Evolutionary conservation across 352 stramenopile species (phyloP), one percentile per base, ranked within the genome.

Genomic region (Pilasporangium apinafurcum): DNA sequence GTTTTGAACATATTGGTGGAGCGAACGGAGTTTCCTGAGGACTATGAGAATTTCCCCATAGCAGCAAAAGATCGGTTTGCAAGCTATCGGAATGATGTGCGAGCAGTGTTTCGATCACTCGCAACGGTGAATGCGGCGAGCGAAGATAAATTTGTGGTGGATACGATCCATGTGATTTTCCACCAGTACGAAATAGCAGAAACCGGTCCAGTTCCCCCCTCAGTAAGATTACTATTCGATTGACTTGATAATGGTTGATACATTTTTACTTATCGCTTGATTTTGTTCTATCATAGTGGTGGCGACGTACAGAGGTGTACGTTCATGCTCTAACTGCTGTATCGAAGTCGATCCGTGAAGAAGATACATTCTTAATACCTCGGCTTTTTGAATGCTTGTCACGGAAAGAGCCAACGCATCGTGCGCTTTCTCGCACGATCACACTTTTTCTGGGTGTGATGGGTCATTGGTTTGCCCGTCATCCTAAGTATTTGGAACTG

Each of bases 111-210:
- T 30, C 79, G 79, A 17, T 75, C 79, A 21, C 59, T 89, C 26
- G 79, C 76, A n/a, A 87, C 79, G 1, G 79, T 87, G 13, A 86
- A 57, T 37, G 44, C 58, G 8, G 58, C 54, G 5, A 91, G 68
- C 37, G 79, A 91, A 54, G 79, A 91, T 44, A 71, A 65, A n/a
- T 91, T 88, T 27, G 70, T 91, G 26, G 62, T 88, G 20, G 72
- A 87, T 49, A 66, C 72, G 7, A 81, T 91, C 48, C 56, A 85
- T 41, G 65, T 66, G 5, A 82, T 91, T 44, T 76, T 91, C 17
- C 64, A 63, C 3, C 79, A 86, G 46, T 91, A 87, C 38, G 79
- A 87, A 51, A 50, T 52, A 14, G 44, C 50, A 7, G 72, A 86
- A 37, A 60, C 67, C 2, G 62, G 67, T 5, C 26, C 62, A 5